Base-by-base conservation (phyloP, 2,329 filamentous ascomycete species). In the Ophiocordyceps polyrhachis-furcata region DNA sequence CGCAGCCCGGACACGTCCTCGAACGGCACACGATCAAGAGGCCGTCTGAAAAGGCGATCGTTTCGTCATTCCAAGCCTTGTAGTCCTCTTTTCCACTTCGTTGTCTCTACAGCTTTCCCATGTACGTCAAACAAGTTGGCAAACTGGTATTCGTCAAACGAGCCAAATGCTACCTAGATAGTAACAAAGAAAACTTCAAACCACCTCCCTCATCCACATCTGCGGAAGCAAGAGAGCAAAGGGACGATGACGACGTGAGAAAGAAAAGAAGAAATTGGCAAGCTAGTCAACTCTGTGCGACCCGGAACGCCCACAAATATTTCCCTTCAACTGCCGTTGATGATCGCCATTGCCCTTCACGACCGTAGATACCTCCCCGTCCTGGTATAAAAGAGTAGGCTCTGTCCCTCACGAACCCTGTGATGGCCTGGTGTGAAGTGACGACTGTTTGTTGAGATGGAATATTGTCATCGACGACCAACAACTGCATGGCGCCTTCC, bases 271-370 rank as follows among this genome's bases (percentile, higher is more conserved):
- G 6, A 25, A n/a, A 43, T 28, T 43, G 17, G 43, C 35, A 35
- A 46, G 35, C 44, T 31, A 43, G 42, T 43, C 37, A 37, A 46
- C 29, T 46, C 15, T 46, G 41, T 40, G 42, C 28, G 23, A 41
- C 43, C 44, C 44, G 41, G 44, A 46, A 46, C 44, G 44, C 44
- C 44, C 40, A 29, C 37, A 41, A 40, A 41, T 25, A 40, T n/a
- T 43, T 21, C 41, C 44, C 40, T 29, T 35, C 17, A 21, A 4
- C 25, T 20, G 41, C 25, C 25, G 21, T 23, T 23, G 25, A 41
- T 9, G 25, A 40, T 45, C 32, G 29, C 31, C n/a, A 21, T 45
- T n/a, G 20, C 31, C 42, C 42, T 43, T 17, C 28, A 31, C 20
- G 32, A 31, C 25, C 42, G 28, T 40, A 29, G 15, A 43, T 46